These are phyloP conservation scores for Abrus pulchellus DNA, from an alignment of 306 rosid genomes.

Conservation along the genomic window DNA sequence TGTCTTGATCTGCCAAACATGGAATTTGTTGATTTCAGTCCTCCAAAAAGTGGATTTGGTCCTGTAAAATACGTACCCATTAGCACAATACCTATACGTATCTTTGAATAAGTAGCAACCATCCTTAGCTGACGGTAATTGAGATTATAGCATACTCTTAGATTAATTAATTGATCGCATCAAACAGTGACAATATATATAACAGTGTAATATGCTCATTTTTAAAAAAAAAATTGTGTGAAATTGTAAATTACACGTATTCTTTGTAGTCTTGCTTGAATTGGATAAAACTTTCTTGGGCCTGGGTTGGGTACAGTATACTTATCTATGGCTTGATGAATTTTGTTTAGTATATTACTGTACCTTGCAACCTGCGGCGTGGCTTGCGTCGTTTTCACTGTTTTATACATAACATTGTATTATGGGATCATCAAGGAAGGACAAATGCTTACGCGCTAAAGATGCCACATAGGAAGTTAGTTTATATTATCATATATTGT, in stretches of 20 bases:
- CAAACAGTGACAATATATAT: neutral
- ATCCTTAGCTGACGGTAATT: neutral
- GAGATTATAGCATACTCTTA: neutral
- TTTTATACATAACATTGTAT: conserved; percentile 15
- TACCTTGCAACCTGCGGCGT: neutral
- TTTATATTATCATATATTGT: neutral
- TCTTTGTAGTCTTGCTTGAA: no score
- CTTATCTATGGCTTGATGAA: no score
- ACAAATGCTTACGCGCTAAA: neutral
- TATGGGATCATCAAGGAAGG: conserved; percentile 14
- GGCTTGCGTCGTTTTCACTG: conserved; percentile 17
- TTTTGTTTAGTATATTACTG: neutral
- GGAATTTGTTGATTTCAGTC: conserved; percentile 69
- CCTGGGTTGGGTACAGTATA: no score
- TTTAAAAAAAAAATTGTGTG: no score
- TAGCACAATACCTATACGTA: neutral
- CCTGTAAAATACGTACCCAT: conserved; percentile 53
- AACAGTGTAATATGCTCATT: no score
- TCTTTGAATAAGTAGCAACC: neutral
- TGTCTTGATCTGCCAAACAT: conserved; percentile 67
- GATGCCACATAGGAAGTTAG: conserved; percentile 7
- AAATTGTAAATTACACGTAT: no score
- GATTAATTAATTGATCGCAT: neutral
- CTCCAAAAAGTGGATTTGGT: conserved; percentile 80
- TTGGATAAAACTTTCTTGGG: no score